Conservation (phyloP, 2,329 filamentous ascomycete species). For the Penicillium digitatum region DNA sequence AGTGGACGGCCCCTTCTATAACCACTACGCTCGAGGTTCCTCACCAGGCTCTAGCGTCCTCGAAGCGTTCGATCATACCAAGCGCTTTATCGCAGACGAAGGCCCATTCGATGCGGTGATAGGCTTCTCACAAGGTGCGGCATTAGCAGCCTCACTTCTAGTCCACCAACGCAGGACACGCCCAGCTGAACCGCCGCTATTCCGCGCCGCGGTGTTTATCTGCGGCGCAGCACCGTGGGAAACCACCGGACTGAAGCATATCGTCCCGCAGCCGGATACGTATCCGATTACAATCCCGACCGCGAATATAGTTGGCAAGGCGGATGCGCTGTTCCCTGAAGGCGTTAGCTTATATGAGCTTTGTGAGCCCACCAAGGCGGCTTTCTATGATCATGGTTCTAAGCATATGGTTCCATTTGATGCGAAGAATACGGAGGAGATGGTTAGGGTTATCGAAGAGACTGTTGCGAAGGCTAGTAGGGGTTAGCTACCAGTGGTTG, state of each 20-base stretch:
- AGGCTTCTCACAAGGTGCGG: constrained; percentile 34
- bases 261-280: constrained; percentile 12
- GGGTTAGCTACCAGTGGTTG: neutral
- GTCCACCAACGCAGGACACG: constrained; percentile 22
- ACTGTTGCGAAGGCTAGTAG: constrained; percentile 22
- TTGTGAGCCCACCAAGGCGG: constrained; percentile 32
- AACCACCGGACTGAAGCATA: constrained; percentile 17
- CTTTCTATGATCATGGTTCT: constrained; percentile 37
- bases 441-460: constrained; percentile 27
- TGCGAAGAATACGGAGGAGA: constrained; percentile 26
- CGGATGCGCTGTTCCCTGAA: constrained; percentile 32
- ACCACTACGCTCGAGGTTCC: constrained; percentile 27
- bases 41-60: constrained; percentile 23
- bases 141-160: constrained; percentile 27
- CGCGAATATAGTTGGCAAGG: constrained; percentile 38
- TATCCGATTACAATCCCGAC: constrained; percentile 35
- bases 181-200: constrained; percentile 21
- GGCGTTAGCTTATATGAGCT: constrained; percentile 31
- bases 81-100: constrained; percentile 19
- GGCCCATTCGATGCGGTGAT: constrained; percentile 34
- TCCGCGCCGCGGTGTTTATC: constrained; percentile 32
- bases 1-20: constrained; percentile 32
- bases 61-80: constrained; percentile 27
- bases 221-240: constrained; percentile 29
- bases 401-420: constrained; percentile 36